These are phyloP conservation scores for Aurinia saxatilis DNA, from an alignment of 345 rosid species.

Conservation along the genomic window DNA sequence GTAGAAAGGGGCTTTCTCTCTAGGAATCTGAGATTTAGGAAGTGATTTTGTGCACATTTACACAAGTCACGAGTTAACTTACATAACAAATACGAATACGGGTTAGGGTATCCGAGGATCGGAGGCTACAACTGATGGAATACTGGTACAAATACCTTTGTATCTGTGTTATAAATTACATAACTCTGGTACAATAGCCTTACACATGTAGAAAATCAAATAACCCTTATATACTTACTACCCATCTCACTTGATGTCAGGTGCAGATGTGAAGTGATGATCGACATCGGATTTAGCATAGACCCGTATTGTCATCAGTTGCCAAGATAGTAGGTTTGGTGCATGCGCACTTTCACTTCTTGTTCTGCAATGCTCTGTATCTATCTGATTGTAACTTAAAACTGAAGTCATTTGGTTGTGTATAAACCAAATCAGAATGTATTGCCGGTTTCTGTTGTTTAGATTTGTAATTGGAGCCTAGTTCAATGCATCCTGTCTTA, in stretches of 20 bases:
- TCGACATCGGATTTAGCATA: neutral
- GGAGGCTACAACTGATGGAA: neutral
- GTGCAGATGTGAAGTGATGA: conserved; percentile 14
- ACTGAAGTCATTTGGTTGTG: conserved; percentile 9
- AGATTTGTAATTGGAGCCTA: conserved; percentile 6
- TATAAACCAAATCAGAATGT: conserved; percentile 6
- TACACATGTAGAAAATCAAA: neutral
- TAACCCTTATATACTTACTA: neutral
- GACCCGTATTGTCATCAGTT: neutral
- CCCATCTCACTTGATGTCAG: neutral
- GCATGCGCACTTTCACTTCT: neutral
- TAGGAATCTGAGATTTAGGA: neutral
- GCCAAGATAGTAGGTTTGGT: conserved; percentile 3
- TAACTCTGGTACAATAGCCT: neutral
- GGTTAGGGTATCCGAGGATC: neutral
- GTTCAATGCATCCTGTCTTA: neutral
- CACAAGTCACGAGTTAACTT: too few species aligned
- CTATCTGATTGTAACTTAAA: conserved; percentile 10
- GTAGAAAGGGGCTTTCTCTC: neutral
- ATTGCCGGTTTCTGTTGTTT: conserved; percentile 8
- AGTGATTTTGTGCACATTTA: neutral
- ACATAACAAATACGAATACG: neutral
- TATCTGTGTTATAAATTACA: neutral
- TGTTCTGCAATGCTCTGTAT: conserved; percentile 9
- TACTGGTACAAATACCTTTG: neutral